phyloP scores from a whole-genome alignment of 2,329 filamentous ascomycete species.

The Botryotinia narcissicola region DNA sequence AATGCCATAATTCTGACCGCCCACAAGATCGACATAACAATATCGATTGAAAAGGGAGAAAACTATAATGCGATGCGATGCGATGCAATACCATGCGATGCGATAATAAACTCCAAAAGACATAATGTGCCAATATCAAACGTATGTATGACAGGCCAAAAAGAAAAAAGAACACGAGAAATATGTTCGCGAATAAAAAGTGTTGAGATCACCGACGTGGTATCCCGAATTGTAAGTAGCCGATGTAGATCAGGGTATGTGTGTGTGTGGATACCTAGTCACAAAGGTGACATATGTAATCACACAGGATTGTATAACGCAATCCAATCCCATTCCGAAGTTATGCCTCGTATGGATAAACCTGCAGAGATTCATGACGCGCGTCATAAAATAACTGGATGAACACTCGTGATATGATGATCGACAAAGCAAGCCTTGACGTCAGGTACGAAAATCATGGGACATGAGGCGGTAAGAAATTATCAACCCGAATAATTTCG shows the following conservation, averaged over 20 bases:
- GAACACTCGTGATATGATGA: background rate
- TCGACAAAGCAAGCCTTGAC: background rate
- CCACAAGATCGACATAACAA: background rate
- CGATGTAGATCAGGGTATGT: no score
- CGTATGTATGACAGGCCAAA: background rate
- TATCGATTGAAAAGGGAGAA: background rate
- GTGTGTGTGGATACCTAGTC: background rate
- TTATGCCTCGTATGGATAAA: background rate
- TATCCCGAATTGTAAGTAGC: background rate
- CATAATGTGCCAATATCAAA: background rate
- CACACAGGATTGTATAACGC: background rate
- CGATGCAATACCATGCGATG: background rate
- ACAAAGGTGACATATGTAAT: background rate
- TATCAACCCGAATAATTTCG: background rate
- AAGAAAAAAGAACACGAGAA: background rate
- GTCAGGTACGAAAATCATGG: background rate
- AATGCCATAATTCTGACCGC: background rate
- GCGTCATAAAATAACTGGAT: background rate
- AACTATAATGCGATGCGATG: background rate
- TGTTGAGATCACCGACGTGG: background rate
- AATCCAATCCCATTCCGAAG: background rate
- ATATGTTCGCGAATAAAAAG: background rate
- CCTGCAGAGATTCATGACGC: background rate
- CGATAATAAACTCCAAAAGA: background rate
- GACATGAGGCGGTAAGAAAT: background rate